These are phyloP conservation scores for Dysphania ambrosioides DNA, from an alignment of 148 eudicot genomes.

Conservation along the genomic window DNA sequence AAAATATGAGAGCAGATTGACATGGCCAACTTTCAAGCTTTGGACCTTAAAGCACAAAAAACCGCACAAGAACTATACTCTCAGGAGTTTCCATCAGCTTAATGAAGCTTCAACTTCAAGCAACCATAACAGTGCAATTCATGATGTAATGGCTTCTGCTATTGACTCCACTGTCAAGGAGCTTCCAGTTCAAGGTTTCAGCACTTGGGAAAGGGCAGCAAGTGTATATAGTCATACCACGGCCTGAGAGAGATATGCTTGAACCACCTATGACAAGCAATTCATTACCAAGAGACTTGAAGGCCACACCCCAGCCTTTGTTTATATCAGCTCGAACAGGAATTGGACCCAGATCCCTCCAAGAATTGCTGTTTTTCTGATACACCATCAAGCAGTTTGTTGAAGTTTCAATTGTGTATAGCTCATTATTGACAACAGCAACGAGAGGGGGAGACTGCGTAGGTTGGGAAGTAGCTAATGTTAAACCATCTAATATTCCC, in stretches of 20 bases:
- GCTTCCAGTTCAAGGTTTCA: slow-evolving; percentile 44
- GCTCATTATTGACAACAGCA: slow-evolving; percentile 66
- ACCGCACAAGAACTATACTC: not conserved
- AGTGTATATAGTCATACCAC: slow-evolving; percentile 49
- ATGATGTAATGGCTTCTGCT: slow-evolving; percentile 47
- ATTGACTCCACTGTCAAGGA: slow-evolving; percentile 34
- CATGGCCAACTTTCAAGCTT: not conserved
- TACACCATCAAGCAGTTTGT: slow-evolving; percentile 64
- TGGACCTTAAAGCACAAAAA: not conserved
- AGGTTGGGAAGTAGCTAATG: slow-evolving; percentile 33
- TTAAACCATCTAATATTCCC: slow-evolving; percentile 51
- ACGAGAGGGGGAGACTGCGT: slow-evolving; percentile 66
- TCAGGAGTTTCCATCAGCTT: not conserved
- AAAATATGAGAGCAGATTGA: not conserved
- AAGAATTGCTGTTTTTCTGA: slow-evolving; percentile 49
- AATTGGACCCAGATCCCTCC: slow-evolving; percentile 61
- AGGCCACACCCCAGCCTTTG: slow-evolving; percentile 87
- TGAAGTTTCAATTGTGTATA: slow-evolving; percentile 51
- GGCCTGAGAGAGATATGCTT: slow-evolving; percentile 22
- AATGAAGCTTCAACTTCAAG: slow-evolving; percentile 36
- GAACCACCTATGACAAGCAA: slow-evolving; percentile 68
- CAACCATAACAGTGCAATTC: slow-evolving; percentile 68
- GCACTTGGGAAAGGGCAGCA: slow-evolving; percentile 52
- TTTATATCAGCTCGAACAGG: slow-evolving; percentile 57
- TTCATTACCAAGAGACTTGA: slow-evolving; percentile 68